Conservation (phyloP, 225 moss, liverwort and hornwort species). For the Pseudoscleropodium purum region DNA sequence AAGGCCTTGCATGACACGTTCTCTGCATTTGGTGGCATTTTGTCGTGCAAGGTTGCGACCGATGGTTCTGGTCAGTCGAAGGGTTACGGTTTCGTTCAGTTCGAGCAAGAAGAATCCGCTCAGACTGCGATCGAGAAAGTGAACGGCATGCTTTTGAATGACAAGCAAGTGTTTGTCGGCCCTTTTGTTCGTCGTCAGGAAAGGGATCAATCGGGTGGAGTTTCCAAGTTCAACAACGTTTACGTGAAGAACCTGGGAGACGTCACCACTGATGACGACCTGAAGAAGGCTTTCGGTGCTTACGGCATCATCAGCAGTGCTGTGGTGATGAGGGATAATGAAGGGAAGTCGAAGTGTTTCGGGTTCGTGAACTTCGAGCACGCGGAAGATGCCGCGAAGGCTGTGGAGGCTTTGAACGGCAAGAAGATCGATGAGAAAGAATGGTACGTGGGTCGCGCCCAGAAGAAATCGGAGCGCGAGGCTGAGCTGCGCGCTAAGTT, state of each 20-base stretch:
- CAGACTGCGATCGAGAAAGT: conserved; percentile 86
- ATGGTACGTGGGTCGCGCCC: conserved; percentile 91
- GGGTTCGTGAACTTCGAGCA: conserved; percentile 96
- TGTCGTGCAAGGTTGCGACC: conserved; percentile 91
- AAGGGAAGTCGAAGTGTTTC: conserved; percentile 98
- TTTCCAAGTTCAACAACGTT: conserved; percentile 91
- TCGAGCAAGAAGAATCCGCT: conserved; percentile 90
- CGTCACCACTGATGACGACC: conserved; percentile 42
- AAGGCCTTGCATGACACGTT: conserved; percentile 91
- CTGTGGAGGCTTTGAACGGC: conserved; percentile 79
- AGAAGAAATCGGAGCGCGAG: conserved; percentile 93
- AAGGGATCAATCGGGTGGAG: conserved; percentile 74
- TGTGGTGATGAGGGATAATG: conserved; percentile 85
- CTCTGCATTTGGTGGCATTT: conserved; percentile 69
- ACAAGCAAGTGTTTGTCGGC: conserved; percentile 88
- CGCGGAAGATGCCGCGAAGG: conserved; percentile 75
- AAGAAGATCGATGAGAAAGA: conserved; percentile 90
- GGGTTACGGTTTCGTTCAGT: conserved; percentile 97
- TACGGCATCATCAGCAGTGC: conserved; percentile 67
- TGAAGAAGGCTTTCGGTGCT: conserved; percentile 42
- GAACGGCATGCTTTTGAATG: conserved; percentile 88
- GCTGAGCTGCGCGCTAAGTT: conserved; percentile 92
- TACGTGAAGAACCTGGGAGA: conserved; percentile 59
- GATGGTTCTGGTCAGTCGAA: conserved; percentile 87
- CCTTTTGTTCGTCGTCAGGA: conserved; percentile 96